Evolutionary conservation across 176 grass and related monocot genomes (phyloP).

Genomic region (Oryza officinalis): DNA sequence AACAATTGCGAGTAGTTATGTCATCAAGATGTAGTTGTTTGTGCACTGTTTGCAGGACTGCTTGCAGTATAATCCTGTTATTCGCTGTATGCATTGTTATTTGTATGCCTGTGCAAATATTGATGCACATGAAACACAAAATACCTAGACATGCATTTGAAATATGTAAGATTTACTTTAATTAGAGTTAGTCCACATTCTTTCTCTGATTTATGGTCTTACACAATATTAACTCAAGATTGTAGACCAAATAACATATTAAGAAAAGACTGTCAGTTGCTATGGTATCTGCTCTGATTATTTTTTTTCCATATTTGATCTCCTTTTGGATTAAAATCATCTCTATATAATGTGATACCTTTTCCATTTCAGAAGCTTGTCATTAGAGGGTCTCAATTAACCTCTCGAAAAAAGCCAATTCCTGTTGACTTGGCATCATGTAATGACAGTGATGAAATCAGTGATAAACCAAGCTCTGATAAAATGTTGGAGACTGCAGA

Average conservation of each 20-base stretch:
- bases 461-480: neutral
- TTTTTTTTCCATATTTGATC: neutral
- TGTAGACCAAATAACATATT: neutral
- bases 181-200: neutral
- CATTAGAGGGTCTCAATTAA: slow-evolving; percentile 1
- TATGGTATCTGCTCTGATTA: neutral
- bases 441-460: slow-evolving; percentile 17
- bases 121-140: neutral
- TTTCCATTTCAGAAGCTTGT: slow-evolving; percentile 39
- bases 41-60: neutral
- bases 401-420: slow-evolving; percentile 11
- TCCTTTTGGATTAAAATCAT: slow-evolving; percentile 16
- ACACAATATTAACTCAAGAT: neutral
- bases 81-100: neutral
- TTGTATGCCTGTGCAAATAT: neutral
- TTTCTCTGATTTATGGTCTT: neutral
- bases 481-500: slow-evolving; percentile 18
- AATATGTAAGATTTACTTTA: neutral
- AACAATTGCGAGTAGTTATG: neutral
- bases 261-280: neutral
- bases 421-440: neutral
- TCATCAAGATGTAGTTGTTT: neutral
- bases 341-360: neutral
- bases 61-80: neutral
- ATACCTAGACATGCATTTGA: neutral